Percentiles rank a stretch among this genome's conserved stretches.
Conservation (phyloP, 73 alveolate genomes). For the Paramecium caudatum region DNA sequence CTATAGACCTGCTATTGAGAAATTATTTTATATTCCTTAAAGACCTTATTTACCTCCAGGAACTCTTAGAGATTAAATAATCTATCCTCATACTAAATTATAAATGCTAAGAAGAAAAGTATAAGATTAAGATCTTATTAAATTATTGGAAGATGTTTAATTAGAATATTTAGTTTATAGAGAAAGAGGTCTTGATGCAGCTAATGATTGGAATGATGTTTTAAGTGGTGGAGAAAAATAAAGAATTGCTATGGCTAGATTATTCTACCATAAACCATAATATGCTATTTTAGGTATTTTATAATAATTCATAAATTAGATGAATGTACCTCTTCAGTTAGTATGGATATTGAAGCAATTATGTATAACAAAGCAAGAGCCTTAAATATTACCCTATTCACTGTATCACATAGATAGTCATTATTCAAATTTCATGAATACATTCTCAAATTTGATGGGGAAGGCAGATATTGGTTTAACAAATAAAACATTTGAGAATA, state of each 20-base stretch:
- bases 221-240: slow-evolving; percentile 85
- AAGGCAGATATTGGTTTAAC: slow-evolving; percentile 77
- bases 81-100: slow-evolving; percentile 89
- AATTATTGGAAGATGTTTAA: slow-evolving; percentile 68
- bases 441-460: slow-evolving; percentile 81
- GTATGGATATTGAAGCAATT: slow-evolving; percentile 80
- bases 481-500: slow-evolving; percentile 22
- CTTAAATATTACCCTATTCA: slow-evolving; percentile 79
- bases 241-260: slow-evolving; percentile 86
- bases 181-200: slow-evolving; percentile 79
- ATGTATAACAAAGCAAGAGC: slow-evolving; percentile 77
- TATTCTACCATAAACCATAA: slow-evolving; percentile 81
- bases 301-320: slow-evolving; percentile 17
- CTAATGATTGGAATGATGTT: slow-evolving; percentile 81
- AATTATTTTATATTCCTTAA: slow-evolving; percentile 93
- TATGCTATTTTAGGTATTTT: slow-evolving; percentile 76
- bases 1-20: slow-evolving; percentile 85
- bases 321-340: slow-evolving; percentile 82
- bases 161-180: slow-evolving; percentile 68
- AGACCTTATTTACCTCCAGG: slow-evolving; percentile 96
- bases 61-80: slow-evolving; percentile 92
- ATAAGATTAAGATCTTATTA: slow-evolving; percentile 56
- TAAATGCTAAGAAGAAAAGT: slow-evolving; percentile 70
- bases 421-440: slow-evolving; percentile 80
- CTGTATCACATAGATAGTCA: slow-evolving; percentile 82